Conservation (phyloP, 176 grass and related monocot genomes). For the Oryza coarctata region DNA sequence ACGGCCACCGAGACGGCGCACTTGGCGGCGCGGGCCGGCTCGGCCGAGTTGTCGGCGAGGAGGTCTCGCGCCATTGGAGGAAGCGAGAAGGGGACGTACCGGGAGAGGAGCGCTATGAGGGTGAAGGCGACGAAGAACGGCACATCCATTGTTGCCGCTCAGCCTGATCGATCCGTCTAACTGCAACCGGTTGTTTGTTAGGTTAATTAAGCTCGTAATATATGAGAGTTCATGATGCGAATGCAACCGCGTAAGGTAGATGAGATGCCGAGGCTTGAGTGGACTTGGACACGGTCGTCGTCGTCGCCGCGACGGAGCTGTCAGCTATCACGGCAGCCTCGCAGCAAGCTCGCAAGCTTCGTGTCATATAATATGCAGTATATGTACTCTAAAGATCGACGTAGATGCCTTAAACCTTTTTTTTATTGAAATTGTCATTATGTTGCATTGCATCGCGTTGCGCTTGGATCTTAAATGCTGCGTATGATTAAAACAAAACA, state of each 20-base stretch:
- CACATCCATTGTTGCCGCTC: background rate
- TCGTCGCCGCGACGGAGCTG: background rate
- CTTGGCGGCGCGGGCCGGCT: slow-evolving; percentile 6
- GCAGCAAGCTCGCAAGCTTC: background rate
- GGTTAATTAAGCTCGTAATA: background rate
- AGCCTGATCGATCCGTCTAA: too few relatives aligned
- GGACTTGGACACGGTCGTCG: background rate
- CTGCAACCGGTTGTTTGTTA: too few relatives aligned
- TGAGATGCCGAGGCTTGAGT: background rate
- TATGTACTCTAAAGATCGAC: too few relatives aligned
- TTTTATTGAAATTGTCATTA: background rate
- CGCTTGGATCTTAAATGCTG: too few relatives aligned
- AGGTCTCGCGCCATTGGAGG: background rate
- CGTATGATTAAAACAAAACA: background rate
- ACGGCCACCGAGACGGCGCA: slow-evolving; percentile 20
- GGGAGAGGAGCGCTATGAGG: background rate
- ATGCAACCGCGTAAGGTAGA: background rate
- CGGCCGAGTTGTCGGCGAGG: background rate
- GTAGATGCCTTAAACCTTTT: background rate
- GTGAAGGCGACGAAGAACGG: slow-evolving; percentile 28
- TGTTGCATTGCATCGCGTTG: background rate
- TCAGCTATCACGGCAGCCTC: background rate
- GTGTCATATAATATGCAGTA: background rate
- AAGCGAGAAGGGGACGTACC: slow-evolving; percentile 15
- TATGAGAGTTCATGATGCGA: background rate